Evolutionary conservation across 129 eudicot genomes (phyloP).

Genomic region (Escallonia herrerae): DNA sequence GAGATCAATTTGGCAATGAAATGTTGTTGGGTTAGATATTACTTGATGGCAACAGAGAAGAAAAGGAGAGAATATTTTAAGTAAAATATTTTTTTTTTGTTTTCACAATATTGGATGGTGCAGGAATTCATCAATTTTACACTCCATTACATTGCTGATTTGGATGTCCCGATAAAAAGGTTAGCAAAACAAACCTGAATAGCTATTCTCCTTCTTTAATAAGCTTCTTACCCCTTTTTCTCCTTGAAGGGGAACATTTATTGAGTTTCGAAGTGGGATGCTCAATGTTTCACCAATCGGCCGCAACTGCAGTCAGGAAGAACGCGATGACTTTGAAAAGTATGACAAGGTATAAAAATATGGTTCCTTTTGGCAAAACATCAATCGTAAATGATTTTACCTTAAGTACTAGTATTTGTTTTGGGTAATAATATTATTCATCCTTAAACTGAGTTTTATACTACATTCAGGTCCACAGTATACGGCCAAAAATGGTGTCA

Average conservation of each 20-base stretch:
- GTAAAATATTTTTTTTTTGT: neutral
- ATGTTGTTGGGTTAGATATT: too few species aligned
- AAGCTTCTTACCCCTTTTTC: conserved; percentile 6
- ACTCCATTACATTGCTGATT: conserved; percentile 89
- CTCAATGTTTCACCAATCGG: conserved; percentile 96
- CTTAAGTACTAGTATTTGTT: neutral
- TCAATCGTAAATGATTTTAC: neutral
- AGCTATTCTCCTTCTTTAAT: neutral
- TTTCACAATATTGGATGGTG: conserved; percentile 9
- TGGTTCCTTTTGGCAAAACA: neutral
- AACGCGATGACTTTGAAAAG: conserved; percentile 85
- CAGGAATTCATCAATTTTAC: conserved; percentile 92
- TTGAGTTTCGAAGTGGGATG: conserved; percentile 97
- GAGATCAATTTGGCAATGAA: too few species aligned
- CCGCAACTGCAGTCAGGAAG: conserved; percentile 98
- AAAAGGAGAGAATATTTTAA: neutral
- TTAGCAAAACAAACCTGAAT: conserved; percentile 18
- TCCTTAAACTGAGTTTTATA: neutral
- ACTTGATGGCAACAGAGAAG: too few species aligned
- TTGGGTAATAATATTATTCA: neutral
- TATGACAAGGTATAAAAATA: conserved; percentile 72
- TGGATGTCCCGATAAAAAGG: conserved; percentile 96
- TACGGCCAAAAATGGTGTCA: conserved; percentile 77
- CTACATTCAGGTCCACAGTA: conserved; percentile 62
- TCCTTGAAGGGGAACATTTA: conserved; percentile 76